Evolutionary conservation across 208 protist genomes (phyloP).

Genomic region (Trichomonas tenax): DNA sequence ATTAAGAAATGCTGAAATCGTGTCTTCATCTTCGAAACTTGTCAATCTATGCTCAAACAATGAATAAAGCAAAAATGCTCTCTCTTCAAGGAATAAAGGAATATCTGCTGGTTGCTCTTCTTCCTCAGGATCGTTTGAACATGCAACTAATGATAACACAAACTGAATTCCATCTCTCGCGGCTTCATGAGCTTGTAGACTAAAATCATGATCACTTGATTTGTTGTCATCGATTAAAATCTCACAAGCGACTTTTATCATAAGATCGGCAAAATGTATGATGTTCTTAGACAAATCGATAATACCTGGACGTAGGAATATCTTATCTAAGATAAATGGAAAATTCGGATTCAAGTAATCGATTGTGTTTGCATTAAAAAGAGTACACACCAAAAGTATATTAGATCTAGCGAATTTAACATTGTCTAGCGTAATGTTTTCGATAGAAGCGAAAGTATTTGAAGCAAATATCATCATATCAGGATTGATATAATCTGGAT

Average conservation of each 20-base stretch:
- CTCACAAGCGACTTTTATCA: not conserved
- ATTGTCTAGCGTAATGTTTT: not conserved
- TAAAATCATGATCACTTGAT: not conserved
- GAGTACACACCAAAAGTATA: not conserved
- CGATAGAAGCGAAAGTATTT: not conserved
- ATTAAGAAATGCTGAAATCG: not conserved
- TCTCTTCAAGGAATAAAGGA: not conserved
- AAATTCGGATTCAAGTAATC: not conserved
- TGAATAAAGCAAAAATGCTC: not conserved
- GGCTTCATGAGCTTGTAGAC: not conserved
- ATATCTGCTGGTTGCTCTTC: too few species aligned
- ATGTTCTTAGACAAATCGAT: not conserved
- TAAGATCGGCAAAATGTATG: not conserved
- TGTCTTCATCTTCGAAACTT: not conserved
- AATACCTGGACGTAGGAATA: not conserved
- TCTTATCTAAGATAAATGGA: not conserved
- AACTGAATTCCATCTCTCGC: not conserved
- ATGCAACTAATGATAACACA: not conserved
- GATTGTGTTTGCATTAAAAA: not conserved
- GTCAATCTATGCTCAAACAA: not conserved
- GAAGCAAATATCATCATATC: not conserved
- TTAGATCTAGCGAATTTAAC: not conserved
- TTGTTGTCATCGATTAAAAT: not conserved
- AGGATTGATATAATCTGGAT: not conserved
- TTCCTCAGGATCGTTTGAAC: not conserved